These are phyloP conservation scores for Spergularia marina DNA, from an alignment of 148 eudicot genomes.

Conservation along the genomic window DNA sequence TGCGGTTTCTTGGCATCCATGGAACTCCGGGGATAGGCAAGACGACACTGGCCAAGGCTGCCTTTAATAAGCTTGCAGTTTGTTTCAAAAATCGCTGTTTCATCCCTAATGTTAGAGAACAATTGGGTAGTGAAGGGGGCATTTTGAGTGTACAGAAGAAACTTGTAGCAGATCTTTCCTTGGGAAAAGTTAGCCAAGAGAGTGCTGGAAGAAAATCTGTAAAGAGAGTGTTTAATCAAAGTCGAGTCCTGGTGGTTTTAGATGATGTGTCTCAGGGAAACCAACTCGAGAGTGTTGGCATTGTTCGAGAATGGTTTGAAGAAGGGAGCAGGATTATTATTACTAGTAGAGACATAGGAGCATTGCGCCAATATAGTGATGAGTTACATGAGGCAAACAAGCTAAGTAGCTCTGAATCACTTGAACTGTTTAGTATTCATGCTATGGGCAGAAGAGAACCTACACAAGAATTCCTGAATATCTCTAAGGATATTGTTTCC, in stretches of 20 bases:
- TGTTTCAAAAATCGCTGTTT: conserved; percentile 42
- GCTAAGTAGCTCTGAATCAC: conserved; percentile 34
- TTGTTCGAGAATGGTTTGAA: conserved; percentile 35
- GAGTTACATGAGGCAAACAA: conserved; percentile 43
- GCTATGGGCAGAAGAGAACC: conserved; percentile 50
- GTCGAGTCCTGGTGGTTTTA: conserved; percentile 43
- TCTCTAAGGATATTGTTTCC: conserved; percentile 38
- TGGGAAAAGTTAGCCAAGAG: conserved; percentile 12
- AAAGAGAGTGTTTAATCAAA: conserved; percentile 18
- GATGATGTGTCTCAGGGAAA: conserved; percentile 46
- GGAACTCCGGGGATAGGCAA: conserved; percentile 70
- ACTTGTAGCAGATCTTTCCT: conserved; percentile 34
- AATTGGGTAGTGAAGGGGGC: conserved; percentile 24
- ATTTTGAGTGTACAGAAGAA: conserved; percentile 24
- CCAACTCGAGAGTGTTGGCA: conserved; percentile 33
- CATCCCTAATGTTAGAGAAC: conserved; percentile 45
- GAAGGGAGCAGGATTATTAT: conserved; percentile 54
- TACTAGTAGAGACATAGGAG: conserved; percentile 43
- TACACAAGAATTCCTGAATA: conserved; percentile 22
- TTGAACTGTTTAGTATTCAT: conserved; percentile 50
- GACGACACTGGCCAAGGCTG: conserved; percentile 66
- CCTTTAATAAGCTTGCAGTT: conserved; percentile 45
- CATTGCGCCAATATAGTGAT: conserved; percentile 14
- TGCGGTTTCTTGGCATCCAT: conserved; percentile 42
- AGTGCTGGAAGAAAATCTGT: conserved; percentile 17